Base-by-base conservation (phyloP, 129 eudicot species). In the Lonicera japonica region DNA sequence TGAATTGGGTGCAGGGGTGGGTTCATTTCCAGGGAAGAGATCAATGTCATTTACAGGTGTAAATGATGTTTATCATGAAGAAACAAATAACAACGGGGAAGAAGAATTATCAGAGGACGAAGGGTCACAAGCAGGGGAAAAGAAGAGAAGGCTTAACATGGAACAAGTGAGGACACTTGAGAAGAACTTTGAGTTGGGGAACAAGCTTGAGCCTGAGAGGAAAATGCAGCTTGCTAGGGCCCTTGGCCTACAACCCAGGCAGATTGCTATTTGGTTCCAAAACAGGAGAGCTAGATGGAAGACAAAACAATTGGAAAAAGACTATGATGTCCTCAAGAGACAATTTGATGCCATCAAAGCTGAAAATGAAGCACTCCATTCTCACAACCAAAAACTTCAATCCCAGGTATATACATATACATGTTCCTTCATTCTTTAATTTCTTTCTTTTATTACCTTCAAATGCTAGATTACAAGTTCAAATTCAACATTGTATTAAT, bases 211-310 rank as follows among this genome's bases (percentile, higher is more conserved):
- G 77, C 99, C 99, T 29, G 96, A 94, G 64, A 83, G 99, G 70
- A 94, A 94, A 85, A 74, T 94, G 92, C 95, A 94, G 79, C 86
- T 94, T 19, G 96, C 99, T 62, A 80, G 95, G 63, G 89, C 99
- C 46, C 95, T 94, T 70, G 99, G 99, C 29, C 85, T 94, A 21
- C 96, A 94, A 67, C 99, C 99, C 8, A 85, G 99, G 59, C 99
- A 94, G 67, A 83, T 94, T 52, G 99, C 99, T 7, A 94, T 94
- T 18, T 94, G 99, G 99, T 94, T 88, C 66, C 99, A 94, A 54
- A 94, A 94, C 68, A 76, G 99, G 50, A 82, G 99, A 63, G 99
- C 99, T 8, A 75, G 99, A 58, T 94, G 99, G 99, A 94, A 94
- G 70, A 94, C 99, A 0, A 94, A 94, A 70, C 99, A 94, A 70